Conservation (phyloP, 2,329 filamentous ascomycete species). For the Aurifilum marmelostoma region DNA sequence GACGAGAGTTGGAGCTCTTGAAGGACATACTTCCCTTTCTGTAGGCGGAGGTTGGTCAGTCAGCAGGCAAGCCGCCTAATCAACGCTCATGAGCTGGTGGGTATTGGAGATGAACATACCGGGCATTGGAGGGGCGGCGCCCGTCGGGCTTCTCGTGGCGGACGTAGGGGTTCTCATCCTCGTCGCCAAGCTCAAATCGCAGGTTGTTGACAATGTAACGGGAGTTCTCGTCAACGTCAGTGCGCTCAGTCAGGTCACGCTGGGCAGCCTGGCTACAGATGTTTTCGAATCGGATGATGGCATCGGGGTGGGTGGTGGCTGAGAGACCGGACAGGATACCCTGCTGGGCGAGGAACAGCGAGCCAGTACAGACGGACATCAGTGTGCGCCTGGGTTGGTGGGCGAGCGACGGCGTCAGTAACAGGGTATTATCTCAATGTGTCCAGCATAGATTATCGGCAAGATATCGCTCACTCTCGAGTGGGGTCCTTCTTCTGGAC, state of each 20-base stretch:
- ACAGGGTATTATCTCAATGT: not conserved
- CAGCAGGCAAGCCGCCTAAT: not conserved
- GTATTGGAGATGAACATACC: constrained; percentile 47
- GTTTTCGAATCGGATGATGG: constrained; percentile 79
- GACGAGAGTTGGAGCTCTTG: constrained; percentile 72
- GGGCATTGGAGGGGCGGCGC: constrained; percentile 62
- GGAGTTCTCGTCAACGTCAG: constrained; percentile 78
- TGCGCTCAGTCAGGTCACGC: constrained; percentile 72
- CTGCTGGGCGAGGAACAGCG: constrained; percentile 74
- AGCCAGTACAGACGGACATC: constrained; percentile 78
- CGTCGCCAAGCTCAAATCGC: constrained; percentile 80
- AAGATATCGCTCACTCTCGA: constrained; percentile 57
- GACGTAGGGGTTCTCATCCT: constrained; percentile 84
- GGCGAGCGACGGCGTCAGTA: constrained; percentile 10
- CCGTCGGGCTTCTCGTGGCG: constrained; percentile 69
- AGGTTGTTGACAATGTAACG: constrained; percentile 92
- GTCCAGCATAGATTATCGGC: not conserved
- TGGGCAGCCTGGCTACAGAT: constrained; percentile 75
- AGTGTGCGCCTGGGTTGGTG: constrained; percentile 60
- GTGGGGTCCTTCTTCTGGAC: constrained; percentile 78
- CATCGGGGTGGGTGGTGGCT: constrained; percentile 82
- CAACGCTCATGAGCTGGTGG: not conserved
- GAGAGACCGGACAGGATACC: constrained; percentile 79
- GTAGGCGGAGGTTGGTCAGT: constrained; percentile 25
- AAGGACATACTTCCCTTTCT: constrained; percentile 85